Base-by-base conservation (phyloP, 306 rosid genomes). In the Leucaena leucocephala region DNA sequence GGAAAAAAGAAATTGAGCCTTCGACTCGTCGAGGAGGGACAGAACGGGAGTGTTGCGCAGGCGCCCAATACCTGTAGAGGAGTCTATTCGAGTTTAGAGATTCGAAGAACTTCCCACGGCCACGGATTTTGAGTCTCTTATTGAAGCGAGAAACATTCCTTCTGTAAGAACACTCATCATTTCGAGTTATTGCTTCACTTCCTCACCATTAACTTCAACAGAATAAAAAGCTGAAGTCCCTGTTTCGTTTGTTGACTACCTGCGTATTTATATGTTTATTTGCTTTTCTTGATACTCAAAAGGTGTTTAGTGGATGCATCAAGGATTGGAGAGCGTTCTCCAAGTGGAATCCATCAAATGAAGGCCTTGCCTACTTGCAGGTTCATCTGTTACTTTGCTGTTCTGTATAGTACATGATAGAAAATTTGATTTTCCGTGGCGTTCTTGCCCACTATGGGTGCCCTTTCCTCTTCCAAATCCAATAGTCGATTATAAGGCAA, bases 351-450 rank as follows among this genome's bases (percentile, higher is more conserved):
- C 97, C 98, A 12, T 77, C 71, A 12, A 83, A 82, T 34, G 88
- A 90, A 58, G 99, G 97, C 70, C 96, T 96, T 12, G 86, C 89
- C 73, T 90, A 93, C 88, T 79, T 96, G 77, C 88, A 88, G 96
- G 98, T 92, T 87, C 72, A 8, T 46, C 43, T 46, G 67, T 46
- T 10, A 64, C 16, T 71, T 33, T 14, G 8, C 22, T 17, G 48
- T 2, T 55, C 3, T 64, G 22, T 15, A 1, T 68, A 36, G 42
- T 68, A 33, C 43, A n/a, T 46, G 33, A 7, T 34, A 8, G 54
- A 48, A 5, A 3, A 3, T 0, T 5, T 63, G 9, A 27, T 27
- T 27, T 19, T 35, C 8, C 59, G n/a, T 0, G 57, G n/a, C 35
- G 38, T 54, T 13, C 17, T 50, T 22, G 14, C 49, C 7, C 49